Conservation (phyloP, 2,329 filamentous ascomycete species). For the Scytalidium sp. region DNA sequence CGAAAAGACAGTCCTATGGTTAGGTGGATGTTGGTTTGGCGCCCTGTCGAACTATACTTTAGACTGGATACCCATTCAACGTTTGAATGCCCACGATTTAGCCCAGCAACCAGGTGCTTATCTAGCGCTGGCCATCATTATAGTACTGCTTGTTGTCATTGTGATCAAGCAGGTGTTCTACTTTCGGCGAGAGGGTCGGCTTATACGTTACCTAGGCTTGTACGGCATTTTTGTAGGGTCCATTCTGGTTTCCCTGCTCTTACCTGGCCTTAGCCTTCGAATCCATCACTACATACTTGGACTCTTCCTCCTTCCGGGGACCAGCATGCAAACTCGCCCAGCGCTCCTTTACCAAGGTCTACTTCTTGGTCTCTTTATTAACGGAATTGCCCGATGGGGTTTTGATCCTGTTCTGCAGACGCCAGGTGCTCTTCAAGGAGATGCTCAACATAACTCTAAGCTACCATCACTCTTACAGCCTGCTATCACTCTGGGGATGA, state of each 20-base stretch:
- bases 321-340: constrained; percentile 81
- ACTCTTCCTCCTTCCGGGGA: constrained; percentile 82
- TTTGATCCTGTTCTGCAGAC: constrained; percentile 90
- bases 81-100: constrained; percentile 88
- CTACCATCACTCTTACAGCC: constrained; percentile 53
- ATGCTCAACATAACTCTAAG: constrained; percentile 59
- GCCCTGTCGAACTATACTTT: constrained; percentile 94
- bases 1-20: constrained; percentile 87
- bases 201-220: constrained; percentile 73
- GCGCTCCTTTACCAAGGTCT: constrained; percentile 86
- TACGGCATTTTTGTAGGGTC: constrained; percentile 66
- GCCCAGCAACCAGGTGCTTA: constrained; percentile 85
- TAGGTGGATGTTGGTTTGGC: constrained; percentile 88
- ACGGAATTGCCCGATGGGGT: constrained; percentile 90
- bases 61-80: constrained; percentile 87
- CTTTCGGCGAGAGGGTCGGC: constrained; percentile 79
- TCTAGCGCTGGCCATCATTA: constrained; percentile 74
- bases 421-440: constrained; percentile 65
- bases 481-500: constrained; percentile 47
- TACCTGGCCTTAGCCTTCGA: constrained; percentile 77
- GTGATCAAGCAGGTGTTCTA: constrained; percentile 76
- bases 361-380: constrained; percentile 87
- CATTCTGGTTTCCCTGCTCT: constrained; percentile 67
- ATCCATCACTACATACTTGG: constrained; percentile 96
- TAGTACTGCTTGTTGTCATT: constrained; percentile 67